Base-by-base conservation (phyloP, 208 protist genomes). In the Leishmania aethiopica region DNA sequence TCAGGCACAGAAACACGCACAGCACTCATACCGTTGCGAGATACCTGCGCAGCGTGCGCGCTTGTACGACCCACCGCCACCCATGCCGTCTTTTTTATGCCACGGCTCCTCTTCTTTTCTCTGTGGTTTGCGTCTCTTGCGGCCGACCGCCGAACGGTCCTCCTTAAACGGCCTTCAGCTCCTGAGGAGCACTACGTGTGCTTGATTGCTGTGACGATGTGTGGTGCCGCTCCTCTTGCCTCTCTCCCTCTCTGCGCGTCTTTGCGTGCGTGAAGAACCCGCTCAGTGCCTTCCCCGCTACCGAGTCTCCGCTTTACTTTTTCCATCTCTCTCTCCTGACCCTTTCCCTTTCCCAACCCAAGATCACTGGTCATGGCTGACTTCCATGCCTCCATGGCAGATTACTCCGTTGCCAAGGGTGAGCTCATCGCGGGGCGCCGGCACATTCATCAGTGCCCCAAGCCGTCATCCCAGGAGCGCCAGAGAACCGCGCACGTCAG, bases 381-480 rank as follows among this genome's bases (percentile, higher is more conserved):
- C 47, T 72, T 80, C 35, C 70, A 77, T 51, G 59, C 81, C 69
- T 80, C 2, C 37, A 40, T 84, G 81, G 60, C 51, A 8, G 70
- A 77, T 71, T 75, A 76, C 59, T 13, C 77, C 8, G 70, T 62
- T 6, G 78, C 90, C 4, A 53, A 79, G 42, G 80, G 83, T 4
- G 82, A 90, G 59, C 84, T 91, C 51, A 85, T 91, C 67, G 82
- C 75, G 40, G 91, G 88, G 91, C 87, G 89, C 75, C 89, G 87
- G 35, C 78, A 92, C 81, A 89, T 91, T 71, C 89, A 92, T 78
- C 79, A 81, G 45, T 47, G 90, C 69, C 91, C 86, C 25, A 78
- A 86, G 42, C 77, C 90, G 60, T 79, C 78, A 72, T 83, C 86
- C 75, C 72, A 91, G 78, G 91, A 94, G 83, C 55, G 84, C 75